Evolutionary conservation across 2,329 filamentous ascomycete species (phyloP), one percentile per base, ranked within the genome.

Genomic region (Claviceps cyperi): DNA sequence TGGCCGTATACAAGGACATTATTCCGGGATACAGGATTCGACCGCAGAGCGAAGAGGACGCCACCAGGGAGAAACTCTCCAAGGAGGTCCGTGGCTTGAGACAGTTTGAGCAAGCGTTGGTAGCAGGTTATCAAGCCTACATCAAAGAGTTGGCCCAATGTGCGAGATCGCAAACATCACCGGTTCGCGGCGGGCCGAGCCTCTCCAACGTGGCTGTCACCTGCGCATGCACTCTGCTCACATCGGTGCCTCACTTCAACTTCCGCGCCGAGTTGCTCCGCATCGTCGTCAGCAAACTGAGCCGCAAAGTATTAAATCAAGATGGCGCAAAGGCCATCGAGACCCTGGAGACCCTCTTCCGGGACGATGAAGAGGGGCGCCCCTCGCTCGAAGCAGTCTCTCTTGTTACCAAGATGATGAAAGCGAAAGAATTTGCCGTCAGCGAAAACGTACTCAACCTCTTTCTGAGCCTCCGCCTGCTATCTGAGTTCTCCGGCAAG

Each of bases 11-110:
- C 73, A 95, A 91, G 65, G 92, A 97, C 66, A 78, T 96, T 45
- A 97, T 98, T 52, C 92, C 92, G 0, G 92, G 92, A 21, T 98
- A 98, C 65, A 78, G 92, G 53, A 97, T 98, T 70, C 83, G 92
- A 17, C 85, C 88, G 1, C 71, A 88, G 4, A 73, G 77, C 1
- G 87, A 94, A 52, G 84, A 88, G 53, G 84, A 88, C 35, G 80
- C 83, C 43, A 75, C 83, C 61, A 77, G 78, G 51, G 83, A 83
- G 55, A 94, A 94, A 64, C 70, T 97, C 1, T 95, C 90, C 5
- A 96, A 95, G 64, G 92, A 97, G 28, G 88, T 97, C 36, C 81
- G 84, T 61, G 84, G 80, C 57, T 68, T 95, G 54, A 79, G 90
- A 50, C 74, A 79, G 43, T 98, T 90, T 63, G 92, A 98, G 64